Evolutionary conservation across 371 early-diverging fungal genomes (phyloP).

Genomic region (Mortierella sp.): DNA sequence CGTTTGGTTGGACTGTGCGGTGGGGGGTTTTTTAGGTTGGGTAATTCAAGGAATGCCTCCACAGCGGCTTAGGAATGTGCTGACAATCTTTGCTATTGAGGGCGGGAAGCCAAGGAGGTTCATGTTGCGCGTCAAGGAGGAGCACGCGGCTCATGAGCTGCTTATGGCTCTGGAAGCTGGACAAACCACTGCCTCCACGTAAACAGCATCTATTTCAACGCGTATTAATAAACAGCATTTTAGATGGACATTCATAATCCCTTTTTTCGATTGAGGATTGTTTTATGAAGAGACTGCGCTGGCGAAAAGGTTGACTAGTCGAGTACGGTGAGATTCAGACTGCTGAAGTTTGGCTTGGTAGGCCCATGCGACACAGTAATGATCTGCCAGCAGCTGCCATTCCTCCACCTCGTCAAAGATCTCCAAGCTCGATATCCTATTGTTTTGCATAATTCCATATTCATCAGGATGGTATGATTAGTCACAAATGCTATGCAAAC

Average conservation of each 20-base stretch:
- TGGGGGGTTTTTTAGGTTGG: constrained; percentile 35
- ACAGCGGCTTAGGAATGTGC: constrained; percentile 18
- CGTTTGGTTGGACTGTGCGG: not conserved
- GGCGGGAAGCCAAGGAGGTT: constrained; percentile 42
- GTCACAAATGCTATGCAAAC: not conserved
- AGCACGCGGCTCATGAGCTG: constrained; percentile 25
- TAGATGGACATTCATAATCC: not conserved
- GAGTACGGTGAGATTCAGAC: constrained; percentile 1
- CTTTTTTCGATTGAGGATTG: not conserved
- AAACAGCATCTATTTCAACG: not conserved
- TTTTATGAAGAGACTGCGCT: constrained; percentile 13
- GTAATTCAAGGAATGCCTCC: constrained; percentile 39
- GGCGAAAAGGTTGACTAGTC: constrained; percentile 19
- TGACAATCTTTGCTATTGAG: constrained; percentile 43
- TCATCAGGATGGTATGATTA: not conserved
- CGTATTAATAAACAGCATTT: not conserved
- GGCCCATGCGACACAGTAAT: constrained; percentile 94
- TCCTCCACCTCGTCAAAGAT: constrained; percentile 96
- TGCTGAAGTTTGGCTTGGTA: constrained; percentile 20
- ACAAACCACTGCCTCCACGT: constrained; percentile 8
- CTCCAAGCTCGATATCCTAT: constrained; percentile 82
- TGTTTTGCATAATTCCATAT: not conserved
- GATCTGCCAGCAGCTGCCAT: constrained; percentile 85
- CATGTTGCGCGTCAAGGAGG: constrained; percentile 45
- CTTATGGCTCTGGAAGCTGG: constrained; percentile 23